These are phyloP conservation scores for Aureobasidium sp. DNA, from an alignment of 2,329 filamentous ascomycete genomes.

Conservation along the genomic window DNA sequence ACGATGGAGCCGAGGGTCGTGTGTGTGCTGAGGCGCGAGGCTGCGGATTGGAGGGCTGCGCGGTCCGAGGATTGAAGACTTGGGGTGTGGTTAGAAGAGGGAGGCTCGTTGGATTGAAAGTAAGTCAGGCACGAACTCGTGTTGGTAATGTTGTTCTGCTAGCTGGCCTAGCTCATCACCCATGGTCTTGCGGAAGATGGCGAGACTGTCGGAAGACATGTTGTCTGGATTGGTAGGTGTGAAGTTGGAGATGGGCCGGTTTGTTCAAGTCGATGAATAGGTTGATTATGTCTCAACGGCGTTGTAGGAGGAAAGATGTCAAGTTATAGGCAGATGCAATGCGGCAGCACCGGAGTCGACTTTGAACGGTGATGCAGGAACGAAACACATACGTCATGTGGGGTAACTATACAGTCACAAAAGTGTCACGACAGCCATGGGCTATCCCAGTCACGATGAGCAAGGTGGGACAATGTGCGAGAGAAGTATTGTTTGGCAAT, in stretches of 20 bases:
- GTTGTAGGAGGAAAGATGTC: neutral
- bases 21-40: conserved; percentile 47
- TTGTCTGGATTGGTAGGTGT: neutral
- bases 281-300: neutral
- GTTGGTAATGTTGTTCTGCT: conserved; percentile 52
- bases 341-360: neutral
- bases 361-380: neutral
- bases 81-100: conserved; percentile 15
- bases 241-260: neutral
- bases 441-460: neutral
- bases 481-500: neutral
- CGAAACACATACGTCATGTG: conserved; percentile 8
- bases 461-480: neutral
- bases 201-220: conserved; percentile 42
- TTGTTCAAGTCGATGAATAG: neutral
- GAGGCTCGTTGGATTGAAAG: no score
- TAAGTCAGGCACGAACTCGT: conserved; percentile 37
- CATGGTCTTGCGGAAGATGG: conserved; percentile 40
- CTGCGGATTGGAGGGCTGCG: conserved; percentile 49
- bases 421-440: neutral
- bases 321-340: neutral
- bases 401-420: neutral
- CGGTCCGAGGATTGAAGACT: conserved; percentile 52
- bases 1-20: conserved; percentile 53
- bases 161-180: conserved; percentile 47